Evolutionary conservation across 1,284 basidiomycete genomes (phyloP).

Genomic region (Rhodotorula sp.): DNA sequence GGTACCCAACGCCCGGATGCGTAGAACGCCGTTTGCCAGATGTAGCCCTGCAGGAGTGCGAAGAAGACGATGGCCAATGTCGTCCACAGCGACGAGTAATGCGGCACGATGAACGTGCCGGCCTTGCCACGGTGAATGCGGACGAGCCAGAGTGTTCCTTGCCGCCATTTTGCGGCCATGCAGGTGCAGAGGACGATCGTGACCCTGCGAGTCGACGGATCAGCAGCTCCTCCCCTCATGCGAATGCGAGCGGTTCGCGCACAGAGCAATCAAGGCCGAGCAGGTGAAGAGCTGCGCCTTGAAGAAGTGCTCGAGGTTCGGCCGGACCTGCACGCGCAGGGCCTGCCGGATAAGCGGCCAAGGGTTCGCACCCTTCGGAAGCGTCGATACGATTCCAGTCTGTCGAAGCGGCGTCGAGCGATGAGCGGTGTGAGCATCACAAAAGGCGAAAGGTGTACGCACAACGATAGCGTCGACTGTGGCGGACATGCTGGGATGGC

Average conservation of each 20-base stretch:
- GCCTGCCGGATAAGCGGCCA: background rate
- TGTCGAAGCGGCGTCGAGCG: background rate
- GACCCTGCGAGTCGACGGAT: background rate
- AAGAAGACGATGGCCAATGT: background rate
- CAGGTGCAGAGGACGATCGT: constrained; percentile 5
- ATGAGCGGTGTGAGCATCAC: too few species aligned
- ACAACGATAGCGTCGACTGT: too few species aligned
- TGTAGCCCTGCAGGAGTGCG: constrained; percentile 8
- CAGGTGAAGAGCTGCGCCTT: constrained; percentile 10
- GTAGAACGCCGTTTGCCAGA: background rate
- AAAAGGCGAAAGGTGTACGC: too few species aligned
- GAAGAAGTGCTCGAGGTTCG: background rate
- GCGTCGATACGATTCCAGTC: background rate
- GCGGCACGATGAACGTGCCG: constrained; percentile 13
- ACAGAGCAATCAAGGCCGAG: constrained; percentile 11
- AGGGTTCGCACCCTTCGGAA: constrained; percentile 1
- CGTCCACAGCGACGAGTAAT: constrained; percentile 15
- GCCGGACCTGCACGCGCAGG: background rate
- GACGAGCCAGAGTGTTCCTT: constrained; percentile 17
- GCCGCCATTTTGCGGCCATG: constrained; percentile 11
- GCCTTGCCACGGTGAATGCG: constrained; percentile 7
- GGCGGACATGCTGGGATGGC: too few species aligned
- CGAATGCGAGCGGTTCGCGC: background rate
- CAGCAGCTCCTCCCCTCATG: background rate
- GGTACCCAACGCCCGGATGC: background rate